Percentiles rank a stretch among this genome's conserved stretches.
These are phyloP conservation scores for Podospora comata DNA, from an alignment of 495 filamentous ascomycete species.

Conservation along the genomic window DNA sequence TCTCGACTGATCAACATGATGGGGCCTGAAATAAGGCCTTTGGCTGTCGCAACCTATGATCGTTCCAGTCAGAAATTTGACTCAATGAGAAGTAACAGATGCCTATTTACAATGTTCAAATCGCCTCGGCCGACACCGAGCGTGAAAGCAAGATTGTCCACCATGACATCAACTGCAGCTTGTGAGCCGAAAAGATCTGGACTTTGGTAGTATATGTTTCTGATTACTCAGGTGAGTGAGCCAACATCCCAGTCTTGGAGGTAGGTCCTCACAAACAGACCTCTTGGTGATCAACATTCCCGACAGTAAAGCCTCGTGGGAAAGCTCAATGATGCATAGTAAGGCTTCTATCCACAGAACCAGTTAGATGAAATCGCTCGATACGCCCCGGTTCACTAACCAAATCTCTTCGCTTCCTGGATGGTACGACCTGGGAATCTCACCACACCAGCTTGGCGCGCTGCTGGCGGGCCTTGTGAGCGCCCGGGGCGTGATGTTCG, in stretches of 20 bases:
- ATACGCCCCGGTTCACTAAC: slow-evolving; percentile 27
- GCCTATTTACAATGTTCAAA: slow-evolving; percentile 60
- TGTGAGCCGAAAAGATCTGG: slow-evolving; percentile 77
- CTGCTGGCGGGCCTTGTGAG: neutral
- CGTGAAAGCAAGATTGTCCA: slow-evolving; percentile 84
- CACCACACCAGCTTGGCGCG: slow-evolving; percentile 19
- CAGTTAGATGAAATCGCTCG: neutral
- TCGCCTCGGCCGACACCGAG: slow-evolving; percentile 58
- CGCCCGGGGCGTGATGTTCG: neutral
- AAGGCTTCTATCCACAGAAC: slow-evolving; percentile 37
- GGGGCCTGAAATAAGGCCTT: slow-evolving; percentile 40
- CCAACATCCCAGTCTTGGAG: neutral
- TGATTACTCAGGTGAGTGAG: slow-evolving; percentile 29
- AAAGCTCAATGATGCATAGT: slow-evolving; percentile 65
- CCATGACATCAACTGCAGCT: slow-evolving; percentile 65
- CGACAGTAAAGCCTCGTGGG: slow-evolving; percentile 62
- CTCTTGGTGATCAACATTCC: slow-evolving; percentile 72
- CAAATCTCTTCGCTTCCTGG: slow-evolving; percentile 40
- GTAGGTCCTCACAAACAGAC: slow-evolving; percentile 45
- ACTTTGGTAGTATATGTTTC: slow-evolving; percentile 90
- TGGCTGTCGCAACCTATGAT: slow-evolving; percentile 58
- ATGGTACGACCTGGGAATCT: slow-evolving; percentile 40
- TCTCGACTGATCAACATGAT: slow-evolving; percentile 26
- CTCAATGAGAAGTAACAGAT: neutral
- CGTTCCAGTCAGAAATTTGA: neutral